Evolutionary conservation across 2,329 filamentous ascomycete genomes (phyloP).

Genomic region (Aureobasidium sp.): DNA sequence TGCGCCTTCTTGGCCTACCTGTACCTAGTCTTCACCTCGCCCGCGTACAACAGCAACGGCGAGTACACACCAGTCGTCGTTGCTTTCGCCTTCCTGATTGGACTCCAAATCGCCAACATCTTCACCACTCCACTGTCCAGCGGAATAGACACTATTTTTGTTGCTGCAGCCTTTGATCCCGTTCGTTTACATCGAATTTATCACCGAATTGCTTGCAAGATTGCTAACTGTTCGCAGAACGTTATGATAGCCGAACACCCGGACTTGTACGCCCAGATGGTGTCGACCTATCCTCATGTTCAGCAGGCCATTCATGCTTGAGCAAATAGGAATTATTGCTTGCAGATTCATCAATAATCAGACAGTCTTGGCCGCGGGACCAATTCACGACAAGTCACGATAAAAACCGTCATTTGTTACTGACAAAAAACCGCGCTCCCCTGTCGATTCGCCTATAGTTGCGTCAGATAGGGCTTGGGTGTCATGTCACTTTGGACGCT

Average conservation of each 20-base stretch:
- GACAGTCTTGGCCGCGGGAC: conserved; percentile 1
- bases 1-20: conserved; percentile 77
- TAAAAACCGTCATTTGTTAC: background rate
- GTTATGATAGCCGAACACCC: conserved; percentile 71
- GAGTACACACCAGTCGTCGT: conserved; percentile 70
- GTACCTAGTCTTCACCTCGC: conserved; percentile 78
- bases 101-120: conserved; percentile 80
- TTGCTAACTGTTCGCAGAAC: too few species aligned
- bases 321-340: background rate
- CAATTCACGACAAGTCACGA: background rate
- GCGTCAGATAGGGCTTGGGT: conserved; percentile 10
- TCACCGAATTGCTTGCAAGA: too few species aligned
- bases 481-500: background rate
- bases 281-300: conserved; percentile 75
- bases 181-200: too few species aligned
- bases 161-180: conserved; percentile 62
- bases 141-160: conserved; percentile 89
- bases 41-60: conserved; percentile 63
- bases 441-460: conserved; percentile 16
- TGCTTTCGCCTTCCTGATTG: conserved; percentile 82
- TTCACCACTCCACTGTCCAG: conserved; percentile 83
- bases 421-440: conserved; percentile 8
- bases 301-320: conserved; percentile 41
- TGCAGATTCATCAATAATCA: too few species aligned
- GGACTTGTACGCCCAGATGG: conserved; percentile 72